Base-by-base conservation (phyloP, 2,329 filamentous ascomycete genomes). In the Calycina herbarum region DNA sequence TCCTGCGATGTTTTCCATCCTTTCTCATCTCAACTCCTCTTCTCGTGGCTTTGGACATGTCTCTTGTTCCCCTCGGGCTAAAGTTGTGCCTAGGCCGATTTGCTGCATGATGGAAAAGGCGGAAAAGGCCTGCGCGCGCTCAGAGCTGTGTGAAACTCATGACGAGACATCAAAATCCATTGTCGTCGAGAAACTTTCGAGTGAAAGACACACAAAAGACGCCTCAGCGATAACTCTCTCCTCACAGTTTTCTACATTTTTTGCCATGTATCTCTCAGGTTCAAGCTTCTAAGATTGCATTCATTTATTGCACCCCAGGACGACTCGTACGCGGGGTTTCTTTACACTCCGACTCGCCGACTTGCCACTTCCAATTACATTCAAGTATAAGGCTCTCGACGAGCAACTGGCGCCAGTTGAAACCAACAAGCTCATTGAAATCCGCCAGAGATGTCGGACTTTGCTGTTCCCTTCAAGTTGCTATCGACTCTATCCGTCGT, bases 401-500 rank as follows among this genome's bases (percentile, higher is more conserved):
- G 35, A 40, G 11, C 38, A 40, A 13, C n/a, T 54, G 48, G 48
- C 24, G 13, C 38, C 38, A 40, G 8, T 27, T 27, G 48, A 5
- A 29, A 11, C 20, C 8, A 27, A 54, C 48, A 27, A 27, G 3
- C 11, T 24, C 40, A 42, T 51, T 20, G 29, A 17, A 4, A 40
- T 15, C 27, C 2, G 11, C 8, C 13, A 5, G 27, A 15, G 5
- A 64, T 64, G 63, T 42, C 63, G 2, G 63, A 61, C 45, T 61
- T 64, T 29, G 68, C 61, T 27, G 62, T 75, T 59, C 73, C 73
- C 10, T 66, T 73, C 57, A 73, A 72, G 66, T 57, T 63, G 11
- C 57, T 75, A 2, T 67, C 71, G 11, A 69, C 66, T 8, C 20
- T 72, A 15, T 71, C 74, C 27, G 70, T 68, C 11, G 24, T 68